Base-by-base conservation (phyloP, 495 filamentous ascomycete genomes). In the Sordaria brevicollis region DNA sequence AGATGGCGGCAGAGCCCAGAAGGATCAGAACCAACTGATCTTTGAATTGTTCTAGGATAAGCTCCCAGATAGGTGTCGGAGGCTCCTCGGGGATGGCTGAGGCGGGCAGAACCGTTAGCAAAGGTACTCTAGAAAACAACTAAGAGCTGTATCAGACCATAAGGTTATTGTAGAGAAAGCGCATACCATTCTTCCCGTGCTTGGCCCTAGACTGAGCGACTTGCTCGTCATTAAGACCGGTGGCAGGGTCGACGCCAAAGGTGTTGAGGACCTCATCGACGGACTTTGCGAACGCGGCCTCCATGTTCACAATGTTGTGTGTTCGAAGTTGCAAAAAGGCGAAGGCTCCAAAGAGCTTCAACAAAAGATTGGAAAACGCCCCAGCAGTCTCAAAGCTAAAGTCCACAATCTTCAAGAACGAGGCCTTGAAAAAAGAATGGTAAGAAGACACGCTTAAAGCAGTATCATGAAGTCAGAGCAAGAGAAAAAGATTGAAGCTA, bases 31-130 rank as follows among this genome's bases (percentile, higher is more conserved):
- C 96, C 3, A 99, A 87, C 80, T 99, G 96, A 77, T 99, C 96
- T 81, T 99, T 97, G 85, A 99, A 99, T 80, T 99, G 96, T 79
- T 99, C 96, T 67, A 98, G 84, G 49, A 99, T 90, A 71, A 99
- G 88, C 79, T 97, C 86, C 94, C 95, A 99, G 65, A 99, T 76
- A 38, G 96, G 96, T 17, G 95, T 98, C n/a, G 96, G 92, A 54
- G 96, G 94, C 67, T 98, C 96, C 81, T 99, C 95, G 17, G 93
- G 90, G 69, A 99, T 89, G 68, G 93, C 95, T 98, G 78, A 69
- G 41, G 71, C 41, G 43, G 35, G 41, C 35, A 69, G 39, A 36
- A 19, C 5, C n/a, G 67, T 69, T 54, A 72, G 62, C 49, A 43
- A 66, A 54, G 15, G 38, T 66, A 15, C 38, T 8, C 13, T 36